Base-by-base conservation (phyloP, 805 yeast genomes). In the Myxozyma neotropica region DNA sequence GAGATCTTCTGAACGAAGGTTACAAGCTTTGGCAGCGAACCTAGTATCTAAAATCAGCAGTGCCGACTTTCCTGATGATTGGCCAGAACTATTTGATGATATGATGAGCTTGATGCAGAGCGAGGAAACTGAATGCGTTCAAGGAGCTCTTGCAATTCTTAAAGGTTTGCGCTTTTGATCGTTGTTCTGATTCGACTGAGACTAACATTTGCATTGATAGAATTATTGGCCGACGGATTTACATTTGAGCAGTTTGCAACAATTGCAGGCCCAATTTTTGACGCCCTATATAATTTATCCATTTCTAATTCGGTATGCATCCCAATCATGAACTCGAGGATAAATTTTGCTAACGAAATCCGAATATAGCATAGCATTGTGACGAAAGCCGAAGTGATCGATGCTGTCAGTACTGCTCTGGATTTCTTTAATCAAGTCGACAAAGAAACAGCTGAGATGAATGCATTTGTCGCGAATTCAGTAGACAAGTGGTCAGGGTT, bases 31-130 rank as follows among this genome's bases (percentile, higher is more conserved):
- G 52, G 82, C 88, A 1, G 84, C 92, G 1, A 86, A 89, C 64
- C 86, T 88, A 15, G 81, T 91, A 17, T 88, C 88, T 4, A 95
- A 88, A 68, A 88, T 93, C 15, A 90, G 96, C 0, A 87, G 88
- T 2, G 88, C 85, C 1, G 99, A 93, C 69, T 93, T 83, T 69
- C 99, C 99, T 0, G 98, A 94, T 70, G 96, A 90, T 70, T 93
- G 98, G 98, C 96, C 97, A 0, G 80, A 78, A 23, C 75, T 92
- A 29, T 70, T 88, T 57, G 69, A 73, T 35, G 72, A 72, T 5
- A 68, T 89, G 21, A 84, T 67, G 57, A 43, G 72, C 75, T 23
- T 66, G 48, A 47, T 69, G 39, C 36, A 46, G 51, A 47, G 59
- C 26, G 67, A 83, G 31, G 88, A 88, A 17, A 83, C 86, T 0